These are phyloP conservation scores for Microascus cirrosus DNA, from an alignment of 2,329 filamentous ascomycete genomes.

Conservation along the genomic window DNA sequence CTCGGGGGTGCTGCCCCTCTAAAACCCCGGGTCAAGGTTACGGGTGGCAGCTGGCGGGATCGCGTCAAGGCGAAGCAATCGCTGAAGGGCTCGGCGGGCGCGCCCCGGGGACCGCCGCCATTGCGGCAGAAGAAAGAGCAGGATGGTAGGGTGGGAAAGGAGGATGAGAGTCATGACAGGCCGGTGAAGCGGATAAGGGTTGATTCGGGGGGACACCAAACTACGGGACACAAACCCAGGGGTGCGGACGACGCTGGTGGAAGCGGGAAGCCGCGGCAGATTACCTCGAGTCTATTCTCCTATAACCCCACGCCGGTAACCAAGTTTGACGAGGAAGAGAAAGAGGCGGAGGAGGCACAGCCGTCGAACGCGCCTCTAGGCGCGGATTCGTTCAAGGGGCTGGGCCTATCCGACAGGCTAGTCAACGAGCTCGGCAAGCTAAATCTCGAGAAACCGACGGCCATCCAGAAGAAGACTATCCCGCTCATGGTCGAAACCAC, in stretches of 20 bases:
- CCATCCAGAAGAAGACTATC: slow-evolving; percentile 86
- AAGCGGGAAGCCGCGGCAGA: slow-evolving; percentile 28
- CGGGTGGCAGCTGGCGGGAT: slow-evolving; percentile 89
- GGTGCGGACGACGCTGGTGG: slow-evolving; percentile 12
- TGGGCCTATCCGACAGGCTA: slow-evolving; percentile 71
- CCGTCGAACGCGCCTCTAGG: slow-evolving; percentile 88
- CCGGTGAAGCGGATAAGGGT: slow-evolving; percentile 29
- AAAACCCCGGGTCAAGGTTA: slow-evolving; percentile 55
- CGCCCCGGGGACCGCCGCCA: background rate
- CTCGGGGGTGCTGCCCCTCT: slow-evolving; percentile 59
- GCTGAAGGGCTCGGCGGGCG: slow-evolving; percentile 5
- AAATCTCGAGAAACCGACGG: slow-evolving; percentile 79
- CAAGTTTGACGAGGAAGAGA: slow-evolving; percentile 42
- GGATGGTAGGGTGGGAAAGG: slow-evolving; percentile 7
- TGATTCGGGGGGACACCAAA: slow-evolving; percentile 8
- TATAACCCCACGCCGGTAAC: slow-evolving; percentile 72
- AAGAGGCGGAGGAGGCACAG: slow-evolving; percentile 38
- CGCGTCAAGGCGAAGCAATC: slow-evolving; percentile 54
- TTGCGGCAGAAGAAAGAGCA: slow-evolving; percentile 12
- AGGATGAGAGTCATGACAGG: slow-evolving; percentile 18
- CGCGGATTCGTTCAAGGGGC: slow-evolving; percentile 72
- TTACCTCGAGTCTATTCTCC: slow-evolving; percentile 87
- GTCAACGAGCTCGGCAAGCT: slow-evolving; percentile 82
- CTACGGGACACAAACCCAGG: slow-evolving; percentile 2
- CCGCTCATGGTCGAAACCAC: slow-evolving; percentile 69